Base-by-base conservation (phyloP, 2,329 filamentous ascomycete species). In the Trichoderma sp. region DNA sequence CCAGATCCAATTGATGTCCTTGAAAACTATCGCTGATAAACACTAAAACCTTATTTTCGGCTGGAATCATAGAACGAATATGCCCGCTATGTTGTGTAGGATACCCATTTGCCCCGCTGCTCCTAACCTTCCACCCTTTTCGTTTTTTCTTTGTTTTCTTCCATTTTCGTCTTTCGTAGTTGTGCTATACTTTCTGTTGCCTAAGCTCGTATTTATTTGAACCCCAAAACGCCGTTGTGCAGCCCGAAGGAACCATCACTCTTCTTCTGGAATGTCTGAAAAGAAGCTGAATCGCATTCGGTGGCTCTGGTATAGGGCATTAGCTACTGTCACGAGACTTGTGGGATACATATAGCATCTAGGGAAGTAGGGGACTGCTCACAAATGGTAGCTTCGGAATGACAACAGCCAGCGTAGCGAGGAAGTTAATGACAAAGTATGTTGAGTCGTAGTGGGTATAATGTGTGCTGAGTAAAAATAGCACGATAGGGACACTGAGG, bases 361-460 rank as follows among this genome's bases (percentile, higher is more conserved):
- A 26, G 43, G 11, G 2, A 53, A 5, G 5, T 13, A 57, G 34
- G 39, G 8, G 43, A 26, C 53, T 57, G 90, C 95, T 82, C 87
- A 98, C 95, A 80, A 93, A 95, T 76, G 96, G 96, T 76, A 99
- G 85, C 84, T 99, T 99, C 53, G 96, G 96, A 80, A 99, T 96
- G 72, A 99, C 93, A 70, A 99, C 96, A 58, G 88, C 94, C 79
- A 99, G 85, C 50, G 97, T 93, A 71, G 96, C 96, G 78, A 98
- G 84, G 81, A 97, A 95, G 85, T 99, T 99, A 85, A 99, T 96
- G 77, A 93, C 94, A 80, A 99, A 99, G 83, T 97, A 98, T 58
- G 94, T 93, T 80, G 98, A 82, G 83, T 98, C 95, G 86, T 98
- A 99, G 83, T 98, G 95, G 61, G 96, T 98, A 84, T 98, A 99